These are phyloP conservation scores for Ganoderma lingzhi DNA, from an alignment of 1,284 basidiomycete species.

Conservation along the genomic window DNA sequence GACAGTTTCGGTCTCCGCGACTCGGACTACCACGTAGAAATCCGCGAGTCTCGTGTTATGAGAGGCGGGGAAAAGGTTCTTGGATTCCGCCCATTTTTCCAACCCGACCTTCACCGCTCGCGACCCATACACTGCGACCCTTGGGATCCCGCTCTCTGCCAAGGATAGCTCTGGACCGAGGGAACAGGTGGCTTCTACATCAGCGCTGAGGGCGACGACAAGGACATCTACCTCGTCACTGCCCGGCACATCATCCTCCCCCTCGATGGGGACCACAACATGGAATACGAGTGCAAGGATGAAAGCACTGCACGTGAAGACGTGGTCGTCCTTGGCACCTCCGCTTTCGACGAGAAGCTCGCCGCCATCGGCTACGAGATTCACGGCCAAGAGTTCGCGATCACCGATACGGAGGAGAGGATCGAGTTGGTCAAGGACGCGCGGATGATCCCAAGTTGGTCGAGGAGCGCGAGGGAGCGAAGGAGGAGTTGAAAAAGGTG, in stretches of 20 bases:
- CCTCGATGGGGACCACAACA: conserved; percentile 20
- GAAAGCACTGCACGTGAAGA: neutral
- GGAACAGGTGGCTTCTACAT: conserved; percentile 30
- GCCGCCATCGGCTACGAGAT: neutral
- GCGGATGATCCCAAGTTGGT: neutral
- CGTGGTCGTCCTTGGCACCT: neutral
- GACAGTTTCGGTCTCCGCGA: conserved; percentile 27
- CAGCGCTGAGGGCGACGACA: conserved; percentile 18
- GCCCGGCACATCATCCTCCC: conserved; percentile 24
- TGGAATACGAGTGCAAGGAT: neutral
- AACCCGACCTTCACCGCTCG: conserved; percentile 19
- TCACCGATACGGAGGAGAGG: neutral
- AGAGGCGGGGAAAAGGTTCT: neutral
- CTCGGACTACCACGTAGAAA: conserved; percentile 15
- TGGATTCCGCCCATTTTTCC: conserved; percentile 15
- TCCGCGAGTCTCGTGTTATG: conserved; percentile 28
- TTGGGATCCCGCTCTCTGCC: conserved; percentile 32
- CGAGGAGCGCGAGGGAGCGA: neutral
- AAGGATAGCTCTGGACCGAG: conserved; percentile 18
- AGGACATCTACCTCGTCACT: conserved; percentile 41
- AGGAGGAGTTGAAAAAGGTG: neutral
- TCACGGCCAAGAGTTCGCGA: too few relatives aligned
- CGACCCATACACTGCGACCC: conserved; percentile 32
- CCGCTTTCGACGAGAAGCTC: neutral
- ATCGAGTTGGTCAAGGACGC: neutral